Percentiles rank a stretch among this genome's conserved stretches.
Conservation (phyloP, 2,329 filamentous ascomycete genomes). For the Fusarium tjaetaba region DNA sequence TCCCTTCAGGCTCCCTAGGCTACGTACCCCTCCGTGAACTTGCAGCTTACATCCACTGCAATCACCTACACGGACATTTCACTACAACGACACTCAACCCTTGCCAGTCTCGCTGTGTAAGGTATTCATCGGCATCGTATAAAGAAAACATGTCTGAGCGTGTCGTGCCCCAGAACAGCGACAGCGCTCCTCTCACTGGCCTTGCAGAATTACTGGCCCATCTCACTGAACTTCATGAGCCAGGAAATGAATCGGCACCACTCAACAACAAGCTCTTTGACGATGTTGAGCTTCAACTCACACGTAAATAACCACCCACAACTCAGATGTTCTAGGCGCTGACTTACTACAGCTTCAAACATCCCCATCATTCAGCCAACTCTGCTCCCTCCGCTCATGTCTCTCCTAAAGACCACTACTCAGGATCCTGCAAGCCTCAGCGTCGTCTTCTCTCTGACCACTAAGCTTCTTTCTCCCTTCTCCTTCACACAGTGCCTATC, state of each 20-base stretch:
- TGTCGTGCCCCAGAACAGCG: slow-evolving; percentile 50
- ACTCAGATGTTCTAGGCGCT: background rate
- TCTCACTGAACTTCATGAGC: slow-evolving; percentile 56
- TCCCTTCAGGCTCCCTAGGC: slow-evolving; percentile 14
- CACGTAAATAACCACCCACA: slow-evolving; percentile 48
- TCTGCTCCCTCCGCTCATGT: slow-evolving; percentile 64
- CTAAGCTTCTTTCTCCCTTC: slow-evolving; percentile 65
- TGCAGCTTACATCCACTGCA: slow-evolving; percentile 12
- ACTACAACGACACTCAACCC: background rate
- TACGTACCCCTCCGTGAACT: slow-evolving; percentile 18
- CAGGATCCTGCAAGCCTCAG: slow-evolving; percentile 56
- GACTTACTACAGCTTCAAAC: slow-evolving; percentile 56
- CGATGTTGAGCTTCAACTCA: slow-evolving; percentile 68
- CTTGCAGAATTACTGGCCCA: slow-evolving; percentile 65
- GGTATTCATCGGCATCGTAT: background rate
- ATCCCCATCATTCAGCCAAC: slow-evolving; percentile 61
- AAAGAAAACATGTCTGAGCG: slow-evolving; percentile 42
- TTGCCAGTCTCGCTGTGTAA: background rate
- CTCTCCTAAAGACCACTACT: slow-evolving; percentile 61
- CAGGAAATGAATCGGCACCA: slow-evolving; percentile 53
- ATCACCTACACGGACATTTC: background rate
- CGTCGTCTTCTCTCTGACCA: slow-evolving; percentile 61
- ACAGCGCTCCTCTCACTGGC: slow-evolving; percentile 54
- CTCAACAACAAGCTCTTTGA: slow-evolving; percentile 65
- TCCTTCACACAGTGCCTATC: slow-evolving; percentile 61